Base-by-base conservation (phyloP, 768 basidiomycete genomes). In the Pleurotus cornucopiae region DNA sequence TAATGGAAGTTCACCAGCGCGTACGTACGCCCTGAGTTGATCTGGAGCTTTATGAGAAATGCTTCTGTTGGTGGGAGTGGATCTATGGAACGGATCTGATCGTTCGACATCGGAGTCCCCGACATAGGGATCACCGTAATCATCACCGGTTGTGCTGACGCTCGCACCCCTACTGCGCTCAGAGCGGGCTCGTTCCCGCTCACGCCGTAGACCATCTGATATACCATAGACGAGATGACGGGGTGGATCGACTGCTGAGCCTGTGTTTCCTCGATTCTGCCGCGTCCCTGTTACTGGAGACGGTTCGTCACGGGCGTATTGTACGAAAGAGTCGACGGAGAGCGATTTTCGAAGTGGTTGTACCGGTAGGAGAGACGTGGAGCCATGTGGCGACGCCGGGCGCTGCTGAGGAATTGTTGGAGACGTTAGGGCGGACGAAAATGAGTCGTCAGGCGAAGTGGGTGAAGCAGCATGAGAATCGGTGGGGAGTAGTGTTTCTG, bases 321-420 rank as follows among this genome's bases (percentile, higher is more conserved):
- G 73, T 48, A 81, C 77, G 67, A 91, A 86, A 7, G 89, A 91
- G 68, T 91, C 89, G 58, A 85, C 88, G 18, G 89, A 91, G 58
- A 87, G 70, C 25, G 88, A 86, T 72, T 90, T 90, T 63, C 87
- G 80, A 54, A 91, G 78, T 57, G 65, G 68, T 46, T 74, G 71
- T 18, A 74, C 63, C 18, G 73, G 69, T 44, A 63, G 58, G 54
- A 70, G 66, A 54, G 71, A 65, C 38, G 69, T 63, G 25, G 64
- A 57, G 45, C 57, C 58, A 49, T 57, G 64, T 34, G 37, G 72
- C 57, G 55, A 64, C 57, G 55, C 63, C 61, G 20, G 55, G 43
- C 25, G 60, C 49, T 65, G 64, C 4, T 18, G 34, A 9, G 51
- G 18, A 6, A 12, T 20, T n/a, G 54, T 62, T 54, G 47, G 63